phyloP scores from a whole-genome alignment of 257 asterid species.

The Cruciata laevipes region DNA sequence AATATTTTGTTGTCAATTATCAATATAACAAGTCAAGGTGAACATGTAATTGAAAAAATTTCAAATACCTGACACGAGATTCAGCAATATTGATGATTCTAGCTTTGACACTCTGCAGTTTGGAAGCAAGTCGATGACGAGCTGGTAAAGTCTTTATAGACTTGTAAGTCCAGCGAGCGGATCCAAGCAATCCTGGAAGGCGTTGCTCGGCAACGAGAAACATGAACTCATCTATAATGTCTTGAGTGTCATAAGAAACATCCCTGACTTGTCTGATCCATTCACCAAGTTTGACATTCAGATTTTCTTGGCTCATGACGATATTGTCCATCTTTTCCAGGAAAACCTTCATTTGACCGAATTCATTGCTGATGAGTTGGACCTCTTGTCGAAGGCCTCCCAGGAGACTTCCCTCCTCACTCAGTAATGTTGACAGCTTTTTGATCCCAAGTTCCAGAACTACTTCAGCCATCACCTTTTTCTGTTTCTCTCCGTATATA shows the following conservation, averaged over 20 bases:
- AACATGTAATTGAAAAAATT: no score
- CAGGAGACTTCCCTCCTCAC: not conserved
- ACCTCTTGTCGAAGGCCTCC: constrained; percentile 9
- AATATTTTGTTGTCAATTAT: no score
- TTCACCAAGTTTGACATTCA: not conserved
- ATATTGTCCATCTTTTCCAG: no score
- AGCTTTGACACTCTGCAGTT: not conserved
- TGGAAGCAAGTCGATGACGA: not conserved
- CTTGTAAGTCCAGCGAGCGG: not conserved
- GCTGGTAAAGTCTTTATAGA: not conserved
- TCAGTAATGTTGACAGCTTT: not conserved
- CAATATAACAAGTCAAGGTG: no score
- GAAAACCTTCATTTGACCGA: constrained; percentile 1
- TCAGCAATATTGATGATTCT: not conserved
- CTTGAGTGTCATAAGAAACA: constrained; percentile 2
- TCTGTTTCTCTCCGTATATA: no score
- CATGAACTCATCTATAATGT: not conserved
- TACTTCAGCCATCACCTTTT: no score
- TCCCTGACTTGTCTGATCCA: constrained; percentile 7
- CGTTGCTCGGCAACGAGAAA: not conserved
- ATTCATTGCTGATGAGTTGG: not conserved
- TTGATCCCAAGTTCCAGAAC: not conserved
- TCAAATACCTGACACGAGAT: no score
- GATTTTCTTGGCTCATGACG: not conserved
- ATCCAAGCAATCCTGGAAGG: no score